Conservation (phyloP, 2,329 filamentous ascomycete species). For the Verticillium klebahnii region DNA sequence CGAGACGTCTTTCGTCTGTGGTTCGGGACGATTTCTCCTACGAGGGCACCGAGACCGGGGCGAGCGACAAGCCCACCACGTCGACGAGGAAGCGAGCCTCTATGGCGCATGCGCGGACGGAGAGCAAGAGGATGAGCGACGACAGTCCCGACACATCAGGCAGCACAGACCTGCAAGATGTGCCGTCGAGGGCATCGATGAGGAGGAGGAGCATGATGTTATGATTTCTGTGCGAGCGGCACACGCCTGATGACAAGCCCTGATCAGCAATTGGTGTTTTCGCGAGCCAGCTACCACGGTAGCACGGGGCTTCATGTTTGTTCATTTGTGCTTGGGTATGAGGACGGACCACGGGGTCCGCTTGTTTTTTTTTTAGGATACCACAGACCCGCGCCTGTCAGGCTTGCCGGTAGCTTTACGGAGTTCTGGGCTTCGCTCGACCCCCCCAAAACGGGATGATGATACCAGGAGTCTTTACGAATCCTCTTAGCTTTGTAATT, state of each 20-base stretch:
- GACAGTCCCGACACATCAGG: constrained; percentile 20
- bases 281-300: background rate
- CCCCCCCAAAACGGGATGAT: background rate
- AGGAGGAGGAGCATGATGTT: constrained; percentile 57
- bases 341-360: background rate
- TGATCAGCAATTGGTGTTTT: constrained; percentile 6
- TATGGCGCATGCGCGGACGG: constrained; percentile 28
- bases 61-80: constrained; percentile 16
- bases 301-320: background rate
- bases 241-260: constrained; percentile 1
- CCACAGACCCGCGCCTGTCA: background rate
- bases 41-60: constrained; percentile 20
- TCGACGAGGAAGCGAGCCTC: constrained; percentile 35
- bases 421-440: background rate
- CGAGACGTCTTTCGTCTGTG: constrained; percentile 34
- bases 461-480: background rate
- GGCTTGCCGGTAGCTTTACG: background rate
- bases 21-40: constrained; percentile 26
- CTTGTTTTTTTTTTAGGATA: background rate
- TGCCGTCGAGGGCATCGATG: constrained; percentile 25
- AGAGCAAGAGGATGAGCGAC: constrained; percentile 20
- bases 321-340: background rate
- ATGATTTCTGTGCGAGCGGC: constrained; percentile 26
- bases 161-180: constrained; percentile 4
- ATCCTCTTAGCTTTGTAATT: background rate